phyloP scores from a whole-genome alignment of 768 basidiomycete species.

The Panaeolus cyanescens region DNA sequence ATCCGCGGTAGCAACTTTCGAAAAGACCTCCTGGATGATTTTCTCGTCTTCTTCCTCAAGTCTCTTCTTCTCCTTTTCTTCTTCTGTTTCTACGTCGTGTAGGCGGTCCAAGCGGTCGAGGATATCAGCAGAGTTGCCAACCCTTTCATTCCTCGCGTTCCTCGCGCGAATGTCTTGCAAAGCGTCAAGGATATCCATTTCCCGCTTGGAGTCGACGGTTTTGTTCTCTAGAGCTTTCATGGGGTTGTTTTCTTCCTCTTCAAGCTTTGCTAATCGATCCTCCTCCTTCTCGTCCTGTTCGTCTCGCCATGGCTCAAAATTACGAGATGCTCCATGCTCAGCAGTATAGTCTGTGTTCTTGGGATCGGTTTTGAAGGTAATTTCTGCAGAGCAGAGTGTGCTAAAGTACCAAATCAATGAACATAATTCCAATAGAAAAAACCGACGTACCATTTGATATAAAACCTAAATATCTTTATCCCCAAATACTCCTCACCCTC shows the following conservation, averaged over 20 bases:
- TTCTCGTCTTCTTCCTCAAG: slow-evolving; percentile 93
- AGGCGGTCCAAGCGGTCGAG: slow-evolving; percentile 52
- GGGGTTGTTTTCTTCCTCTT: slow-evolving; percentile 94
- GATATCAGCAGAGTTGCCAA: slow-evolving; percentile 76
- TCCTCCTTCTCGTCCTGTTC: slow-evolving; percentile 77
- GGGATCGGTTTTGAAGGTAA: slow-evolving; percentile 99
- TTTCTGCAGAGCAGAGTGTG: slow-evolving; percentile 95
- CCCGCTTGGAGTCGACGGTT: slow-evolving; percentile 89
- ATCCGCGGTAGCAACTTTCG: slow-evolving; percentile 48
- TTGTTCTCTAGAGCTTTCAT: slow-evolving; percentile 97
- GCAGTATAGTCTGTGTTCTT: slow-evolving; percentile 94
- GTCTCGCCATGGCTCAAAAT: slow-evolving; percentile 97
- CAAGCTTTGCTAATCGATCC: slow-evolving; percentile 81
- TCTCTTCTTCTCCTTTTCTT: slow-evolving; percentile 65
- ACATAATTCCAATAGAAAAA: slow-evolving; percentile 3
- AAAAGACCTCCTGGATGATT: slow-evolving; percentile 85
- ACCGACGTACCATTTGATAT: slow-evolving; percentile 79
- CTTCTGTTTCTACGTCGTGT: slow-evolving; percentile 78
- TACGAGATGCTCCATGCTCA: slow-evolving; percentile 96
- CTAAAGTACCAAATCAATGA: slow-evolving; percentile 39
- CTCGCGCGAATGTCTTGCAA: slow-evolving; percentile 88
- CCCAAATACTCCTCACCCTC: slow-evolving; percentile 97
- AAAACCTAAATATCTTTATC: slow-evolving; percentile 95
- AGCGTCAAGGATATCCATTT: slow-evolving; percentile 98
- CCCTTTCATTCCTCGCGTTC: slow-evolving; percentile 86